phyloP scores from a whole-genome alignment of 805 yeast genomes.

The Metschnikowia orientalis region DNA sequence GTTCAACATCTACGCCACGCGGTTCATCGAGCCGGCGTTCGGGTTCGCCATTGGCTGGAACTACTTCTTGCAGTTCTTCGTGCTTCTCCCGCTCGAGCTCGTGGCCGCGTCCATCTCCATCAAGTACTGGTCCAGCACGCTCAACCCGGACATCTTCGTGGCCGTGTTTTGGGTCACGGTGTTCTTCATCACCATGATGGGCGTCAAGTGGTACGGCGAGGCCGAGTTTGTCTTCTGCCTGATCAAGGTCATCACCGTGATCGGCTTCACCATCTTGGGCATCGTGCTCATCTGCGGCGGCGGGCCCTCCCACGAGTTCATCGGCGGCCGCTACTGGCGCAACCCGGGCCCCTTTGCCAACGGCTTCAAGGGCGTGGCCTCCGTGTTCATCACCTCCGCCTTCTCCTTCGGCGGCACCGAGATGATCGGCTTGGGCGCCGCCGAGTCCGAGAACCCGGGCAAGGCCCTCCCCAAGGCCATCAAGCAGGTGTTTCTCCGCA shows the following conservation, averaged over 20 bases:
- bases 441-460: slow-evolving; percentile 60
- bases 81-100: slow-evolving; percentile 34
- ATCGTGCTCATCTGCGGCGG: slow-evolving; percentile 58
- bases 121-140: slow-evolving; percentile 44
- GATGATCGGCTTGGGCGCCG: slow-evolving; percentile 60
- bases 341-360: slow-evolving; percentile 55
- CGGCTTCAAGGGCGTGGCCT: slow-evolving; percentile 62
- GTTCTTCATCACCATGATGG: slow-evolving; percentile 51
- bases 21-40: slow-evolving; percentile 23
- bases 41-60: slow-evolving; percentile 30
- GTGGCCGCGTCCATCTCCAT: slow-evolving; percentile 35
- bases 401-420: slow-evolving; percentile 68
- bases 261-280: slow-evolving; percentile 55
- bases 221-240: slow-evolving; percentile 56
- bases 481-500: slow-evolving; percentile 63
- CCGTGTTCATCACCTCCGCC: slow-evolving; percentile 56
- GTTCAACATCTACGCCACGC: slow-evolving; percentile 21
- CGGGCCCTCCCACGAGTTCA: slow-evolving; percentile 46
- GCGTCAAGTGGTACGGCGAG: slow-evolving; percentile 67
- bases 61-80: slow-evolving; percentile 35
- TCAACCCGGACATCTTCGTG: slow-evolving; percentile 52
- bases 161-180: slow-evolving; percentile 51
- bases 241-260: slow-evolving; percentile 53
- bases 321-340: slow-evolving; percentile 59
- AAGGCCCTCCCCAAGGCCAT: slow-evolving; percentile 60